Percentiles rank a stretch among this genome's conserved stretches.
Evolutionary conservation across 2,329 filamentous ascomycete genomes (phyloP).

Genomic region (Claviceps citrina): DNA sequence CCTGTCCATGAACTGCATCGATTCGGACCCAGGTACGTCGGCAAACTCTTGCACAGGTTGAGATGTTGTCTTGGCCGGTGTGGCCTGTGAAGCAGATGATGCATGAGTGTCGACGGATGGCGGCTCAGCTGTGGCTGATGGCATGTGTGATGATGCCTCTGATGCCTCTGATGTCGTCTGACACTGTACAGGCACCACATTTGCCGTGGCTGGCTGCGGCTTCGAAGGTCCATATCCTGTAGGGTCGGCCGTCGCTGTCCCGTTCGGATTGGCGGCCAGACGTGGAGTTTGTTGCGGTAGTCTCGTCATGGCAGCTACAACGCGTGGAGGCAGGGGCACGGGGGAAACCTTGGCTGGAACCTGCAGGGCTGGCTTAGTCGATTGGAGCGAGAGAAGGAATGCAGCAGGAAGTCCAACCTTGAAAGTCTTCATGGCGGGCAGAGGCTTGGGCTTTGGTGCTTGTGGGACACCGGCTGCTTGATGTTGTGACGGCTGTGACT

Average conservation of each 20-base stretch:
- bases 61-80: background rate
- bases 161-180: background rate
- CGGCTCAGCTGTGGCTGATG: background rate
- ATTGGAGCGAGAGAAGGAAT: slow-evolving; percentile 11
- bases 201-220: background rate
- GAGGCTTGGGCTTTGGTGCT: slow-evolving; percentile 12
- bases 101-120: background rate
- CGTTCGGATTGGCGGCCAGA: background rate
- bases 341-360: slow-evolving; percentile 27
- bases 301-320: slow-evolving; percentile 22
- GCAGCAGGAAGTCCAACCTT: slow-evolving; percentile 18
- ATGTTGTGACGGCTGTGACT: background rate
- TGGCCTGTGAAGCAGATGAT: background rate
- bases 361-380: slow-evolving; percentile 17
- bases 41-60: slow-evolving; percentile 19
- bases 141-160: slow-evolving; percentile 3
- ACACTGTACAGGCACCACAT: background rate
- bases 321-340: slow-evolving; percentile 28
- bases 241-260: slow-evolving; percentile 7
- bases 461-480: slow-evolving; percentile 4
- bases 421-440: slow-evolving; percentile 14
- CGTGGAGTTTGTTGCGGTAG: background rate
- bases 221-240: slow-evolving; percentile 5
- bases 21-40: slow-evolving; percentile 27
- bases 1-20: slow-evolving; percentile 34